Evolutionary conservation across 202 grass and related monocot genomes (phyloP).

Genomic region (Tripidium arundinaceum): DNA sequence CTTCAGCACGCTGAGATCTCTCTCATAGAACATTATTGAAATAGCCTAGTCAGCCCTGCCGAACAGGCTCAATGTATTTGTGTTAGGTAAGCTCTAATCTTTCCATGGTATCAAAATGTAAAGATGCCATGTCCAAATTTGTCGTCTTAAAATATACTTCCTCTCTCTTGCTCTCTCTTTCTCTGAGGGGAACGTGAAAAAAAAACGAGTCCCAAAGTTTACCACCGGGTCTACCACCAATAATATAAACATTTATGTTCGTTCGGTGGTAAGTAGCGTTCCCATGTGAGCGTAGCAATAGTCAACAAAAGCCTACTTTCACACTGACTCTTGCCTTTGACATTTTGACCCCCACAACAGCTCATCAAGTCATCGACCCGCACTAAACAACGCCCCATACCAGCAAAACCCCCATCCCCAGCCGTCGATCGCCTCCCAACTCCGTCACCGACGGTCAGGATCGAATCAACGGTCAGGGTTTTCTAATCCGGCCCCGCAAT

Average conservation of each 20-base stretch:
- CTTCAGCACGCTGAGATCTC: too few species aligned
- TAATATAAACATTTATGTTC: neutral
- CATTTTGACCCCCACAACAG: constrained; percentile 29
- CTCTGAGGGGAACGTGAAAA: too few species aligned
- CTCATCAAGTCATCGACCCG: constrained; percentile 1
- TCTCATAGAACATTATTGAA: too few species aligned
- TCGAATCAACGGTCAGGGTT: neutral
- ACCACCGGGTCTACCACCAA: neutral
- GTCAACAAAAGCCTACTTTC: constrained; percentile 22
- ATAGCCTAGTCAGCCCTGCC: too few species aligned
- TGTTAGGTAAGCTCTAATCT: neutral
- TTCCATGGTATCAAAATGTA: neutral
- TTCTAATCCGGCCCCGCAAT: neutral
- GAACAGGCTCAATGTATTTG: too few species aligned
- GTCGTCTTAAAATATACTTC: constrained; percentile 11
- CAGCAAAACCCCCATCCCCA: neutral
- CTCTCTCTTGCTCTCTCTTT: too few species aligned
- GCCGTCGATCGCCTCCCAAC: neutral
- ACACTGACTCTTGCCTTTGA: constrained; percentile 49
- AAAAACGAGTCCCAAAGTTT: neutral
- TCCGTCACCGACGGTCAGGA: neutral
- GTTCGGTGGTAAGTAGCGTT: neutral
- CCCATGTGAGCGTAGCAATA: constrained; percentile 36
- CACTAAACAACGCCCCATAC: neutral
- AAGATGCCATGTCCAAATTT: constrained; percentile 14